These are phyloP conservation scores for Nicotiana undulata DNA, from an alignment of 257 asterid species.

Conservation along the genomic window DNA sequence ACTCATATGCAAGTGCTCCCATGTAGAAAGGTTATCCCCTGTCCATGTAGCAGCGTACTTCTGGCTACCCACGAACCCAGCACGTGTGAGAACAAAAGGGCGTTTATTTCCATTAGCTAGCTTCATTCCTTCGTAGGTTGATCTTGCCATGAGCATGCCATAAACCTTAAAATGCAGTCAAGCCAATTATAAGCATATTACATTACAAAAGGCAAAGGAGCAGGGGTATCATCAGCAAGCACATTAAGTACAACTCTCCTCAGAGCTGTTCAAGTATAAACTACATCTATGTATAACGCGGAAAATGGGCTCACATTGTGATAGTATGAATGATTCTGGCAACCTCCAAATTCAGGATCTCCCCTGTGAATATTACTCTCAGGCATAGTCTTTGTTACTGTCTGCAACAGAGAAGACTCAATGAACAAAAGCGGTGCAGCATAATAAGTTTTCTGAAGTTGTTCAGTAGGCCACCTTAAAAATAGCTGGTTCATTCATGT, in stretches of 20 bases:
- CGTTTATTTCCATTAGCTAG: conserved; percentile 64
- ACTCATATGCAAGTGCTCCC: conserved; percentile 99
- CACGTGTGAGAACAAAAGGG: conserved; percentile 95
- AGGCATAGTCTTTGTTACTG: conserved; percentile 94
- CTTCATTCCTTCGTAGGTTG: conserved; percentile 91
- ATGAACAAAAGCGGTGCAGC: not conserved
- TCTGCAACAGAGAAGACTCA: conserved; percentile 36
- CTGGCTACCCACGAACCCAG: conserved; percentile 96
- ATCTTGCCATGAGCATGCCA: conserved; percentile 97
- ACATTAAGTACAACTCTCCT: not conserved
- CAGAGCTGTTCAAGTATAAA: not conserved
- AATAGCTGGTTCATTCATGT: conserved; percentile 96
- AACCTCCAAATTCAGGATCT: conserved; percentile 84
- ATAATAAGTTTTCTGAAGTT: conserved; percentile 6
- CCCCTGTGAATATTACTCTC: conserved; percentile 87
- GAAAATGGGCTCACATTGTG: conserved; percentile 57
- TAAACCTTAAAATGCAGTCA: conserved; percentile 48
- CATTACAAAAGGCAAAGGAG: not conserved
- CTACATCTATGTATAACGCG: not conserved
- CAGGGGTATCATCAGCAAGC: not conserved
- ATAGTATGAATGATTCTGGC: conserved; percentile 73
- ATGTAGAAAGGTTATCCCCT: conserved; percentile 91
- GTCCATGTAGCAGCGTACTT: conserved; percentile 99
- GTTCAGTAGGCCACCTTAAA: conserved; percentile 61
- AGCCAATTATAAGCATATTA: not conserved